phyloP scores from a whole-genome alignment of 2,329 filamentous ascomycete genomes.

The Bipolaris sorokiniana region DNA sequence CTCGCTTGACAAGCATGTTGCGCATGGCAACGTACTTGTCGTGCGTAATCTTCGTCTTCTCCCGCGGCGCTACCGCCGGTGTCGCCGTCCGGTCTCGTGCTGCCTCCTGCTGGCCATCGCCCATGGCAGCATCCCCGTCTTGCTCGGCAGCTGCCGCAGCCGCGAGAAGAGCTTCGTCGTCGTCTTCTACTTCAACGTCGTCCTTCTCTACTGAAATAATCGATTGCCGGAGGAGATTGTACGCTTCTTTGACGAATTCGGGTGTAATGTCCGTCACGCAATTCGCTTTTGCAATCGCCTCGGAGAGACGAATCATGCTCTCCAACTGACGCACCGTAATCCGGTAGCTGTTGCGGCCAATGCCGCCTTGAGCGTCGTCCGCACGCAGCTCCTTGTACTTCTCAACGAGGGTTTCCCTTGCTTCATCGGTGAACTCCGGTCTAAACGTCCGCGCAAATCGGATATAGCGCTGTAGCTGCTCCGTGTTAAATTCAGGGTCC shows the following conservation, averaged over 20 bases:
- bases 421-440: constrained; percentile 87
- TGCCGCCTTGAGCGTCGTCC: constrained; percentile 91
- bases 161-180: constrained; percentile 65
- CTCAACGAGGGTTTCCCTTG: constrained; percentile 81
- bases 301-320: constrained; percentile 90
- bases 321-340: constrained; percentile 97
- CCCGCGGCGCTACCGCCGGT: constrained; percentile 50
- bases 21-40: constrained; percentile 94
- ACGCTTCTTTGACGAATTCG: constrained; percentile 89
- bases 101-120: constrained; percentile 44
- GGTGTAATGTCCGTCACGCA: constrained; percentile 89
- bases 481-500: constrained; percentile 90
- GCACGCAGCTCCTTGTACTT: constrained; percentile 95
- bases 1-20: constrained; percentile 79
- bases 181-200: constrained; percentile 89
- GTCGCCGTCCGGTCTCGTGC: constrained; percentile 42
- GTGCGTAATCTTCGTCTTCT: constrained; percentile 88
- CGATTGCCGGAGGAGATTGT: constrained; percentile 86
- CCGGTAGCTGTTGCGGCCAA: constrained; percentile 93
- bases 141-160: constrained; percentile 57
- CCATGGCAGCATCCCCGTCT: constrained; percentile 50
- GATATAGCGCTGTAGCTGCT: constrained; percentile 96
- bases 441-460: constrained; percentile 94
- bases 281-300: constrained; percentile 98
- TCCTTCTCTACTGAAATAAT: constrained; percentile 99